Percentiles rank a stretch among this genome's conserved stretches.
phyloP scores from a whole-genome alignment of 768 basidiomycete genomes.

The Strobilomyces echinocephalus region DNA sequence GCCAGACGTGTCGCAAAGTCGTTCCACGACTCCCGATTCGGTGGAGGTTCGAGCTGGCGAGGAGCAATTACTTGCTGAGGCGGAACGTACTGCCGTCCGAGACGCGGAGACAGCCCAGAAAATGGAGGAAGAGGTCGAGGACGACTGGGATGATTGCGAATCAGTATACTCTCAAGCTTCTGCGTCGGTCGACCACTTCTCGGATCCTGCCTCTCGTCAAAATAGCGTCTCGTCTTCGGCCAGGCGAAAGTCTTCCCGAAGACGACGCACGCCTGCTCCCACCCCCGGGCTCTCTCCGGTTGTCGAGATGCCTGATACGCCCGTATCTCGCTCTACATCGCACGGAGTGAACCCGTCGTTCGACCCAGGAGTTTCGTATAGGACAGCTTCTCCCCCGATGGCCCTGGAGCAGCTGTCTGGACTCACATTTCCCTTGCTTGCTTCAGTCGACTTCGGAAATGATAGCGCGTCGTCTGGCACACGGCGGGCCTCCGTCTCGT shows the following conservation, averaged over 20 bases:
- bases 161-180: constrained; percentile 27
- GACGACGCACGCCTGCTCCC: background rate
- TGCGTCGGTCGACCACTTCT: constrained; percentile 15
- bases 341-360: constrained; percentile 5
- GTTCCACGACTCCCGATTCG: constrained; percentile 9
- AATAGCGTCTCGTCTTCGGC: background rate
- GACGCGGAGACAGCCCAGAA: constrained; percentile 8
- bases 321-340: background rate
- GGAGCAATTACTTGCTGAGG: constrained; percentile 15
- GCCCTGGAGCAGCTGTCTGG: constrained; percentile 4
- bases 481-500: constrained; percentile 13
- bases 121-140: background rate
- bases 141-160: background rate
- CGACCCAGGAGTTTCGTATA: constrained; percentile 9
- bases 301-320: constrained; percentile 14
- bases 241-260: constrained; percentile 12
- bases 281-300: constrained; percentile 16
- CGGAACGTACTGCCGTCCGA: constrained; percentile 11
- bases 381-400: constrained; percentile 4
- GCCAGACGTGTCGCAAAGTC: background rate
- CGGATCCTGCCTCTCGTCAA: constrained; percentile 3
- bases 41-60: background rate
- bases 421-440: constrained; percentile 17
- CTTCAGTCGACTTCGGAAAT: constrained; percentile 27
- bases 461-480: constrained; percentile 10